These are phyloP conservation scores for Solanum neorickii DNA, from an alignment of 257 asterid genomes.

Conservation along the genomic window DNA sequence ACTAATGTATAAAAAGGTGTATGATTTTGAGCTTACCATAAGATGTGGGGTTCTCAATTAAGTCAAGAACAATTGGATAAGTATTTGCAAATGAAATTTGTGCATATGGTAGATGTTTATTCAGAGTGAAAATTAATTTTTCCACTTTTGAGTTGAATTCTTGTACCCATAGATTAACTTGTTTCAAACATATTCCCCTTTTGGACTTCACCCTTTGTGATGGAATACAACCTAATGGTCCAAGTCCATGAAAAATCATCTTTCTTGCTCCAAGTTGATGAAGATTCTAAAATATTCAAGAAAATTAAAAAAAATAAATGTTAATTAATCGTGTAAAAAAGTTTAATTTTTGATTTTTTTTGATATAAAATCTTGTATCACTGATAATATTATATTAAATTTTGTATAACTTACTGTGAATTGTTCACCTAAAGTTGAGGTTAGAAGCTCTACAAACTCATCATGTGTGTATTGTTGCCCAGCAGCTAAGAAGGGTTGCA, in stretches of 20 bases:
- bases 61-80: constrained; percentile 37
- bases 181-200: constrained; percentile 42
- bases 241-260: constrained; percentile 59
- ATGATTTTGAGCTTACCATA: constrained; percentile 29
- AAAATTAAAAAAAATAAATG: neutral
- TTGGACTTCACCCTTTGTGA: constrained; percentile 57
- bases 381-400: no score
- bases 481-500: constrained; percentile 60
- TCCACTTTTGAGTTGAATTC: constrained; percentile 54
- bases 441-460: constrained; percentile 42
- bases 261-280: constrained; percentile 64
- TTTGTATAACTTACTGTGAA: constrained; percentile 21
- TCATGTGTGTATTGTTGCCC: constrained; percentile 62
- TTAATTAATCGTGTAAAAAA: neutral
- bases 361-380: neutral
- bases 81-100: constrained; percentile 51
- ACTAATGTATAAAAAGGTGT: neutral
- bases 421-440: constrained; percentile 51
- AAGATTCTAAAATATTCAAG: constrained; percentile 27
- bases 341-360: no score
- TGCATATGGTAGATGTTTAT: constrained; percentile 49
- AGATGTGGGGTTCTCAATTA: constrained; percentile 52
- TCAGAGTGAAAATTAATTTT: constrained; percentile 20
- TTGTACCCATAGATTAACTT: constrained; percentile 56
- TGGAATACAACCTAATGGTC: constrained; percentile 79